phyloP scores from a whole-genome alignment of 2,329 filamentous ascomycete species.

The Cercospora canescens region DNA sequence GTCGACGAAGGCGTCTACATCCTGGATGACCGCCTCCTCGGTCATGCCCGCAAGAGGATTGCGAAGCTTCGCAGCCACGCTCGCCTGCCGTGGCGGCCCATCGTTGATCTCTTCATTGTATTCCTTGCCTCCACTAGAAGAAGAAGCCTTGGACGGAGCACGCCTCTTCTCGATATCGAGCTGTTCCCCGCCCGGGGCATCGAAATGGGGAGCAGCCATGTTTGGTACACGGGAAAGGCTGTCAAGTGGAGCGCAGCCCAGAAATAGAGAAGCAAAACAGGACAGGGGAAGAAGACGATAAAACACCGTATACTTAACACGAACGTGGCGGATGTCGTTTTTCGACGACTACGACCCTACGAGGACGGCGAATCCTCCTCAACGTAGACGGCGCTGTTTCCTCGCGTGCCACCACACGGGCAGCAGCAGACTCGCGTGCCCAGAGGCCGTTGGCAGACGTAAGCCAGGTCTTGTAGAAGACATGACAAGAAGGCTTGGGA shows the following conservation, averaged over 20 bases:
- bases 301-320: conserved; percentile 10
- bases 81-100: conserved; percentile 18
- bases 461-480: conserved; percentile 17
- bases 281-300: background rate
- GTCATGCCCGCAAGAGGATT: conserved; percentile 33
- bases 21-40: conserved; percentile 29
- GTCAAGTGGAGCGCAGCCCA: background rate
- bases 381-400: conserved; percentile 10
- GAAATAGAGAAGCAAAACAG: background rate
- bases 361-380: conserved; percentile 3
- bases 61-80: conserved; percentile 26
- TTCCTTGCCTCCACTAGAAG: conserved; percentile 15
- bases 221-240: background rate
- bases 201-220: background rate
- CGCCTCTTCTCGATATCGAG: conserved; percentile 13
- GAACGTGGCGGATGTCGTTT: background rate
- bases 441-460: conserved; percentile 19
- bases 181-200: background rate
- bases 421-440: conserved; percentile 6
- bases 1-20: conserved; percentile 29
- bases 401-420: conserved; percentile 6
- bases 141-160: conserved; percentile 16
- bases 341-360: background rate
- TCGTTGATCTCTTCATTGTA: conserved; percentile 13
- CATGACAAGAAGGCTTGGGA: conserved; percentile 17